Conservation (phyloP, 441 rosid genomes). For the Isatis lusitanica region DNA sequence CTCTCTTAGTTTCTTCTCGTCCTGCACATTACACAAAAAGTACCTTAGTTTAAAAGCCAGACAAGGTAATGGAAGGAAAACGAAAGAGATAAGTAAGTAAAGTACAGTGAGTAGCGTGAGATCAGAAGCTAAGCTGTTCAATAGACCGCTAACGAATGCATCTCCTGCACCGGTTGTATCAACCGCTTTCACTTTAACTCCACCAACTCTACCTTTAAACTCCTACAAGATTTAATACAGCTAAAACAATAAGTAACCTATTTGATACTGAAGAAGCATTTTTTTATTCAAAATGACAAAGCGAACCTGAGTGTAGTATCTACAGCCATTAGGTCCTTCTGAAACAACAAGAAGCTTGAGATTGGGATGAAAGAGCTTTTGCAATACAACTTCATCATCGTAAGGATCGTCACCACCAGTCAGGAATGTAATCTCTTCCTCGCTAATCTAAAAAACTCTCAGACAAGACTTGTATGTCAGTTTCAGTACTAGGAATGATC, state of each 20-base stretch:
- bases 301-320: constrained; percentile 86
- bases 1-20: constrained; percentile 74
- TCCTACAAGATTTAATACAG: constrained; percentile 45
- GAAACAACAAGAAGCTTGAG: constrained; percentile 86
- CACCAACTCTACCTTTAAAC: constrained; percentile 78
- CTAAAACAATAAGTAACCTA: not conserved
- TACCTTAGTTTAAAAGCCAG: not conserved
- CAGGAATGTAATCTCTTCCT: constrained; percentile 88
- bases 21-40: constrained; percentile 42
- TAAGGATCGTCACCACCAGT: constrained; percentile 81
- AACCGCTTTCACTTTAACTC: constrained; percentile 77
- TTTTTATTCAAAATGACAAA: not conserved
- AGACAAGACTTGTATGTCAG: constrained; percentile 20
- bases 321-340: constrained; percentile 89
- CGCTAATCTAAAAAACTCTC: constrained; percentile 67
- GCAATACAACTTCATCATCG: constrained; percentile 78
- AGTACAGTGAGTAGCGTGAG: constrained; percentile 58
- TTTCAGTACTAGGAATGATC: not conserved
- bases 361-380: constrained; percentile 83
- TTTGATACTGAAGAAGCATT: not conserved
- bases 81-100: not conserved
- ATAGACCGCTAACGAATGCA: constrained; percentile 87
- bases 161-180: constrained; percentile 99
- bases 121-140: constrained; percentile 73
- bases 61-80: not conserved